Conservation (phyloP, 768 basidiomycete genomes). For the Kwoniella newhampshirensis region DNA sequence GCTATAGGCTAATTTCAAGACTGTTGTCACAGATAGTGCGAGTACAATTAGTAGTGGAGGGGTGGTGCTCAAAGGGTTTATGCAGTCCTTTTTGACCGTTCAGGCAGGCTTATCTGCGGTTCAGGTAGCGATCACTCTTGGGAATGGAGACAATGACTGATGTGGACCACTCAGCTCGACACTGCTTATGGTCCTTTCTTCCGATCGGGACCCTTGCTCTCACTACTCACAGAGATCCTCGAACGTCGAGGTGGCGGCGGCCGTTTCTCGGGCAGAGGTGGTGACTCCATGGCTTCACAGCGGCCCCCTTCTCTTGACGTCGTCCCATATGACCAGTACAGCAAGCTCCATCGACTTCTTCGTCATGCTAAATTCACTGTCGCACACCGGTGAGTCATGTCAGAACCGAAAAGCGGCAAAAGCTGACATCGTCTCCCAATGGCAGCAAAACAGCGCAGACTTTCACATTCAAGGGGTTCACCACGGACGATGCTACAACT, state of each 20-base stretch:
- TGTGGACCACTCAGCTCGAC: constrained; percentile 39
- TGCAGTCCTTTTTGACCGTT: constrained; percentile 43
- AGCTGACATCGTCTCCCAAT: background rate
- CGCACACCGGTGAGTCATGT: constrained; percentile 37
- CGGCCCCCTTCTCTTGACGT: constrained; percentile 9
- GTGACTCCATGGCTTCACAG: constrained; percentile 7
- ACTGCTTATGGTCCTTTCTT: constrained; percentile 53
- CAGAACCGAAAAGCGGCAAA: background rate
- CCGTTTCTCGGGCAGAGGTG: constrained; percentile 24
- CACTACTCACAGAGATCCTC: no score
- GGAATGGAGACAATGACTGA: no score
- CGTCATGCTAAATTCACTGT: constrained; percentile 44
- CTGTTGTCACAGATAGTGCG: constrained; percentile 26
- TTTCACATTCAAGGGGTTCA: constrained; percentile 30
- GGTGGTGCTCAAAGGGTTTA: constrained; percentile 49
- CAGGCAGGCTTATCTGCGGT: constrained; percentile 37
- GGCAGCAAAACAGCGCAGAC: constrained; percentile 15
- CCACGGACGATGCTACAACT: constrained; percentile 31
- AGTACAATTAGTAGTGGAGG: constrained; percentile 39
- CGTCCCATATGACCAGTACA: constrained; percentile 24
- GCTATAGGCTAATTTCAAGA: background rate
- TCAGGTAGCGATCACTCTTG: constrained; percentile 2
- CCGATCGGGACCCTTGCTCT: constrained; percentile 39
- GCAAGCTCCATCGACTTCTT: constrained; percentile 40
- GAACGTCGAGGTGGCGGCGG: constrained; percentile 18